Evolutionary conservation across 257 asterid species (phyloP).

Genomic region (Fraxinus anomala): DNA sequence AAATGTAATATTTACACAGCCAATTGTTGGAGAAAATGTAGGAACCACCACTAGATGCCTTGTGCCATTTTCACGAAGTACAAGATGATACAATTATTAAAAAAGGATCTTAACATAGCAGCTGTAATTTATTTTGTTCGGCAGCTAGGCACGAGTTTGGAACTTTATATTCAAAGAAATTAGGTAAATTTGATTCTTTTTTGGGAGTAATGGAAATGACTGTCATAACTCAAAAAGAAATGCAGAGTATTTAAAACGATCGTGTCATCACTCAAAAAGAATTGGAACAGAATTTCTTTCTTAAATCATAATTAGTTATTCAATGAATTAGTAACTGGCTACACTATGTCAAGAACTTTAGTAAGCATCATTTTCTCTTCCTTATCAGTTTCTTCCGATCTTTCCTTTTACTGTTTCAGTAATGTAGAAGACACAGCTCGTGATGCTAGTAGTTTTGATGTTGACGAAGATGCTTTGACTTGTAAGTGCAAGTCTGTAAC

Average conservation of each 20-base stretch:
- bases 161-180: not conserved
- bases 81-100: slow-evolving; percentile 17
- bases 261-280: slow-evolving; percentile 13
- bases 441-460: slow-evolving; percentile 88
- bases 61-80: slow-evolving; percentile 16
- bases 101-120: not conserved
- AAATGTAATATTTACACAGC: slow-evolving; percentile 8
- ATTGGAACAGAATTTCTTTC: slow-evolving; percentile 6
- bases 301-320: slow-evolving; percentile 8
- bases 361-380: slow-evolving; percentile 25
- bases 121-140: slow-evolving; percentile 5
- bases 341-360: not conserved
- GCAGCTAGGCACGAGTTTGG: slow-evolving; percentile 15
- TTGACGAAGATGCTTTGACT: slow-evolving; percentile 70
- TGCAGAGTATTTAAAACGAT: not conserved
- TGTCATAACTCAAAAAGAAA: not conserved
- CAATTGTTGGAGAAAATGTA: slow-evolving; percentile 24
- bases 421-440: slow-evolving; percentile 95
- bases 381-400: slow-evolving; percentile 19
- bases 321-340: slow-evolving; percentile 3
- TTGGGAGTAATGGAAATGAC: not conserved
- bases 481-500: slow-evolving; percentile 55
- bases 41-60: slow-evolving; percentile 13
- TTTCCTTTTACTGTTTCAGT: slow-evolving; percentile 42
- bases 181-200: not conserved